Evolutionary conservation across 768 basidiomycete genomes (phyloP).

Genomic region (Lepiota venenata): DNA sequence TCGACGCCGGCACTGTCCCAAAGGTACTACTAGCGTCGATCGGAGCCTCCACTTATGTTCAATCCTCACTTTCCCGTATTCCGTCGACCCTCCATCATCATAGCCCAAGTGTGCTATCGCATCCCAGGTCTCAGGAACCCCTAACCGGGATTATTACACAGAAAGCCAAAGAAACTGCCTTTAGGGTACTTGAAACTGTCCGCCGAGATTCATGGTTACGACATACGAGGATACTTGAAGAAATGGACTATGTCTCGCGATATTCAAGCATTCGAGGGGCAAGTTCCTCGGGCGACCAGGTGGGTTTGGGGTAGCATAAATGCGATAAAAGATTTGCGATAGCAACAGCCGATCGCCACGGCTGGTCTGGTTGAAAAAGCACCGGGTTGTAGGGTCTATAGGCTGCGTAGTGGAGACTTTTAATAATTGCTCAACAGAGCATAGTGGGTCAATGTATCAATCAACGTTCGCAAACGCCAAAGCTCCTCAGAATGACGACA

Average conservation of each 20-base stretch:
- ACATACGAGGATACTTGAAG: constrained; percentile 67
- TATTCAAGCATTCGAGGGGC: constrained; percentile 35
- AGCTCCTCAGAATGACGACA: constrained; percentile 78
- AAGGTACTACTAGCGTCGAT: constrained; percentile 62
- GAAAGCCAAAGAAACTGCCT: too few species aligned
- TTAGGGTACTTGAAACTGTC: constrained; percentile 54
- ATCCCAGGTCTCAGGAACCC: too few species aligned
- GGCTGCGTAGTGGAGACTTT: constrained; percentile 71
- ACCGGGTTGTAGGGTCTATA: constrained; percentile 65
- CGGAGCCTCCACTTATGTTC: constrained; percentile 52
- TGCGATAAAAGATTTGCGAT: constrained; percentile 68
- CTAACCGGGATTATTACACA: constrained; percentile 56
- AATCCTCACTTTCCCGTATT: constrained; percentile 59
- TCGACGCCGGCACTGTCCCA: constrained; percentile 72
- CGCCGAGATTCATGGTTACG: constrained; percentile 58
- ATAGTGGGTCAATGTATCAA: constrained; percentile 54
- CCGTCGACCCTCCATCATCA: constrained; percentile 62
- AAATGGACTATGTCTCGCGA: constrained; percentile 42
- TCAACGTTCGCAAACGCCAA: constrained; percentile 69
- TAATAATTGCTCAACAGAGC: constrained; percentile 70
- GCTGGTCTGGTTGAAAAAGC: constrained; percentile 57
- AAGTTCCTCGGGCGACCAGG: constrained; percentile 66
- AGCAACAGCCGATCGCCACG: constrained; percentile 53
- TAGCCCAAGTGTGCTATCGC: constrained; percentile 63
- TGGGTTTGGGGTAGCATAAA: too few species aligned